Evolutionary conservation across 106 monocot species (phyloP).

Genomic region (Apostasia ramifera): DNA sequence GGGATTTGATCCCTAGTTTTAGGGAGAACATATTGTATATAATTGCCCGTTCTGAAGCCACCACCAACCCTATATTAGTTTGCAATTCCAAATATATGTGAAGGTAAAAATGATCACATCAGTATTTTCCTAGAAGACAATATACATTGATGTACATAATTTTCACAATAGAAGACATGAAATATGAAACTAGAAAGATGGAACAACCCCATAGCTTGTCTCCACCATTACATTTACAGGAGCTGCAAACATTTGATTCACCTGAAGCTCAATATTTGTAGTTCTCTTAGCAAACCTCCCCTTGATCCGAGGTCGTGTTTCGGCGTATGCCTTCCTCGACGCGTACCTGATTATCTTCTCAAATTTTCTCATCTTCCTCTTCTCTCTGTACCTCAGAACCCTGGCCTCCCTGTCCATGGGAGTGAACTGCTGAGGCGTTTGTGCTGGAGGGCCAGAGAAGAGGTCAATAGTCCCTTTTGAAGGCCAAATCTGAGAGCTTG

Average conservation of each 20-base stretch:
- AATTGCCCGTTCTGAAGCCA: background rate
- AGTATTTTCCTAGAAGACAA: background rate
- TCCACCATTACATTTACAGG: background rate
- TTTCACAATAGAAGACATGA: background rate
- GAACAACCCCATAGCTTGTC: slow-evolving; percentile 39
- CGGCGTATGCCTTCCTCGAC: slow-evolving; percentile 73
- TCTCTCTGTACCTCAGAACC: slow-evolving; percentile 74
- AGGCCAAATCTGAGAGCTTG: slow-evolving; percentile 13
- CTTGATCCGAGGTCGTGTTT: slow-evolving; percentile 63
- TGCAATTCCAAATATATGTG: background rate
- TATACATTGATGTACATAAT: background rate
- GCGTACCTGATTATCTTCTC: slow-evolving; percentile 79
- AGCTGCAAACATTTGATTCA: slow-evolving; percentile 47
- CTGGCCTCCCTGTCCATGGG: slow-evolving; percentile 59
- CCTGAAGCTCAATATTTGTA: slow-evolving; percentile 34
- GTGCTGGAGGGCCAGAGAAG: slow-evolving; percentile 30
- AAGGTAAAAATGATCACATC: background rate
- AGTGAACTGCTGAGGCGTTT: slow-evolving; percentile 23
- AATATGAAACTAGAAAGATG: slow-evolving; percentile 29
- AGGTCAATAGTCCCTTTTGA: slow-evolving; percentile 44
- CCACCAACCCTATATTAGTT: background rate
- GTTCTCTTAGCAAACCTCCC: slow-evolving; percentile 67
- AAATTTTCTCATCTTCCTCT: slow-evolving; percentile 59
- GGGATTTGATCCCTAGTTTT: background rate
- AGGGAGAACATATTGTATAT: background rate